Percentiles rank a stretch among this genome's conserved stretches.
phyloP scores from a whole-genome alignment of 106 monocot species.

The Dendrobium nobile region DNA sequence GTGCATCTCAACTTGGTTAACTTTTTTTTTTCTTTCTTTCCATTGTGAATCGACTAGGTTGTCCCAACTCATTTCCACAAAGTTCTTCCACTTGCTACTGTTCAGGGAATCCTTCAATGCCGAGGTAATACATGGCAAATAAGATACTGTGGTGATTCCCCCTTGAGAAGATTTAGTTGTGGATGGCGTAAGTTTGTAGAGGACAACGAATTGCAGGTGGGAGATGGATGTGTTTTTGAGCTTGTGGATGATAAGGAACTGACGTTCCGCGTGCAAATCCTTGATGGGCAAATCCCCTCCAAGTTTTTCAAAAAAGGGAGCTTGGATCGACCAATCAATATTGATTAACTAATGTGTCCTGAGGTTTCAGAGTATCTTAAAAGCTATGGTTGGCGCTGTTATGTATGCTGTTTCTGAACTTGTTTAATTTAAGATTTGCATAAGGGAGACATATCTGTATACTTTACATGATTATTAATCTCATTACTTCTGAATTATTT shows the following conservation, averaged over 20 bases:
- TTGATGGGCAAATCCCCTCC: constrained; percentile 26
- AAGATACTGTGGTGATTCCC: constrained; percentile 28
- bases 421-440: no score
- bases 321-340: constrained; percentile 7
- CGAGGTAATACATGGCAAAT: constrained; percentile 29
- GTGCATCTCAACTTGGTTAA: background rate
- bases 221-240: constrained; percentile 56
- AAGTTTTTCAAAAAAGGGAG: constrained; percentile 2
- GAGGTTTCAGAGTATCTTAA: no score
- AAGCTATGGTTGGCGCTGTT: no score
- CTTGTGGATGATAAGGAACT: constrained; percentile 28
- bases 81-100: constrained; percentile 17
- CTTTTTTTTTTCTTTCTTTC: no score
- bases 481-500: no score
- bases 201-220: constrained; percentile 38
- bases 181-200: constrained; percentile 34
- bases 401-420: no score
- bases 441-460: no score
- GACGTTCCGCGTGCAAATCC: constrained; percentile 36
- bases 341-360: constrained; percentile 4
- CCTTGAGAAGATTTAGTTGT: constrained; percentile 11
- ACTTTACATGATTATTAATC: no score
- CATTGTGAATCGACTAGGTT: constrained; percentile 4
- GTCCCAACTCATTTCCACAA: constrained; percentile 27
- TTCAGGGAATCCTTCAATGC: constrained; percentile 12